Evolutionary conservation across 768 basidiomycete genomes (phyloP).

Genomic region (Pisolithus albus): DNA sequence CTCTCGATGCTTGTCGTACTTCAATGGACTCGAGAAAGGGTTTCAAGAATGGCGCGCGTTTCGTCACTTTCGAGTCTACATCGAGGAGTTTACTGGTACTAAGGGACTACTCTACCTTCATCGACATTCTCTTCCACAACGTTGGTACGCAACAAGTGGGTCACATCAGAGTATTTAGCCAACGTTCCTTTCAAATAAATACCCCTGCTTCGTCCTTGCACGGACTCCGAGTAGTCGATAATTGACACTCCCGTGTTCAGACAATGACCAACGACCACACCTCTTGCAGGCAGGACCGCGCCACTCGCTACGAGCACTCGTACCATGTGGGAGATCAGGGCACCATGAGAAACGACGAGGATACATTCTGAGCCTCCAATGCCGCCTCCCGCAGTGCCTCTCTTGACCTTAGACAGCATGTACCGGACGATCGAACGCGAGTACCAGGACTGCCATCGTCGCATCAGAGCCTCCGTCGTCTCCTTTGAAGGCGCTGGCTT

Average conservation of each 20-base stretch:
- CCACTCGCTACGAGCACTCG: not conserved
- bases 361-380: constrained; percentile 29
- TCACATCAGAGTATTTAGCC: constrained; percentile 46
- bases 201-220: constrained; percentile 14
- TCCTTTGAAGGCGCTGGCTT: constrained; percentile 20
- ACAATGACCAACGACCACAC: constrained; percentile 16
- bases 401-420: constrained; percentile 12
- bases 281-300: constrained; percentile 20
- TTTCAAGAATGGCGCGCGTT: too few species aligned
- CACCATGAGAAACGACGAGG: constrained; percentile 34
- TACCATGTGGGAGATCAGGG: not conserved
- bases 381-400: constrained; percentile 24
- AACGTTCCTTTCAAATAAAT: constrained; percentile 31
- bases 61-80: too few species aligned
- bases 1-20: too few species aligned
- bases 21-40: too few species aligned
- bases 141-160: constrained; percentile 39
- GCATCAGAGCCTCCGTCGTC: constrained; percentile 31
- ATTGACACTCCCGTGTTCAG: constrained; percentile 39
- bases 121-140: constrained; percentile 50
- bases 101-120: constrained; percentile 11
- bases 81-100: not conserved
- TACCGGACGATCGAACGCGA: constrained; percentile 34
- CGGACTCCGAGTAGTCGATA: constrained; percentile 41
- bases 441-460: constrained; percentile 62